These are phyloP conservation scores for Phycomyces blakesleeanus DNA, from an alignment of 192 early-diverging fungal species.

Conservation along the genomic window DNA sequence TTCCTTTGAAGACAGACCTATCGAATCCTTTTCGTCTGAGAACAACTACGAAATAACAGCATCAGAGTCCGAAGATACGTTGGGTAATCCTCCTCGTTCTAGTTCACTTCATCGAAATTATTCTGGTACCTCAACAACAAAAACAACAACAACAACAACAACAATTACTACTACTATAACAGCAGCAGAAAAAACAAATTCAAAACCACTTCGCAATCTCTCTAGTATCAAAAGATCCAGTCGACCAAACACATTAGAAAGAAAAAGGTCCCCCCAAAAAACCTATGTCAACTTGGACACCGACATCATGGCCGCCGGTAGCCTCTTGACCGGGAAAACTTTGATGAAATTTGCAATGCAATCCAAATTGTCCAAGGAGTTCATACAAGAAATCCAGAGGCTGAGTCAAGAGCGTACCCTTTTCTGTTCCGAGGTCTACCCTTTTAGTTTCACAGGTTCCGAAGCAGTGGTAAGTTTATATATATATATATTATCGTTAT, in stretches of 20 bases:
- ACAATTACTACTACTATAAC: no score
- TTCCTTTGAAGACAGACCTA: neutral
- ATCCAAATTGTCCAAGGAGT: neutral
- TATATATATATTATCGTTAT: neutral
- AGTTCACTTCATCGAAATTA: no score
- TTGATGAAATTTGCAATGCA: neutral
- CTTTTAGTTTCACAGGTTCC: conserved; percentile 34
- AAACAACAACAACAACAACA: no score
- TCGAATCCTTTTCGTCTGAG: neutral
- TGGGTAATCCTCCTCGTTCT: no score
- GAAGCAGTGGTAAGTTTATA: conserved; percentile 33
- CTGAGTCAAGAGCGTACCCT: conserved; percentile 12
- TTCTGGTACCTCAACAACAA: no score
- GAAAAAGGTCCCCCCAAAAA: no score
- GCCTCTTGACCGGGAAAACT: neutral
- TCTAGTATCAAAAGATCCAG: no score
- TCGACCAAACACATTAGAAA: no score
- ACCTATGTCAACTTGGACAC: neutral
- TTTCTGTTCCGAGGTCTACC: conserved; percentile 30
- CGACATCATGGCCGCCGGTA: neutral
- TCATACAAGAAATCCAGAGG: conserved; percentile 8
- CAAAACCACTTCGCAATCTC: no score
- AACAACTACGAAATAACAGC: neutral
- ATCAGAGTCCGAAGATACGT: neutral
- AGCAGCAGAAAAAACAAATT: no score